Conservation (phyloP, 768 basidiomycete species). For the Podaxis sp. region DNA sequence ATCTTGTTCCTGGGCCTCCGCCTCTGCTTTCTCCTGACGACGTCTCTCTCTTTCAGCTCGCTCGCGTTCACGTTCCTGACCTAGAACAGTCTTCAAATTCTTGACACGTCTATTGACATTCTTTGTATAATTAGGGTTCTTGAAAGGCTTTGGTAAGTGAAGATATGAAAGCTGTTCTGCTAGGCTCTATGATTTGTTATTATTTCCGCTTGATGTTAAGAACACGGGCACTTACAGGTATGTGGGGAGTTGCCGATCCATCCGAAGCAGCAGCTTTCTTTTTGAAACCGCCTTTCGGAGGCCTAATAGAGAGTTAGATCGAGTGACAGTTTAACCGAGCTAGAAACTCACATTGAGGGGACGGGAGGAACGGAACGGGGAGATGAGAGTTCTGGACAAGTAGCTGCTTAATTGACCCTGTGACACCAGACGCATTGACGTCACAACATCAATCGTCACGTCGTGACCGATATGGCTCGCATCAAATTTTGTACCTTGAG, state of each 20-base stretch:
- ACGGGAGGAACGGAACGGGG: neutral
- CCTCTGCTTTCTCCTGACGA: slow-evolving; percentile 46
- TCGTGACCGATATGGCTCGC: slow-evolving; percentile 10
- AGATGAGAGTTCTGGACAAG: neutral
- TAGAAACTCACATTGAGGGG: slow-evolving; percentile 12
- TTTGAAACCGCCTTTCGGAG: slow-evolving; percentile 42
- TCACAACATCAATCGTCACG: neutral
- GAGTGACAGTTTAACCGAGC: neutral
- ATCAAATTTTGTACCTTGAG: slow-evolving; percentile 1
- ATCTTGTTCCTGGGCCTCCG: slow-evolving; percentile 18
- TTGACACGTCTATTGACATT: slow-evolving; percentile 72
- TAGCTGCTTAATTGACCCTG: neutral
- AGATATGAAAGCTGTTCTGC: slow-evolving; percentile 75
- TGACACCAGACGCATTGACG: neutral
- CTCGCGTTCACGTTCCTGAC: slow-evolving; percentile 78
- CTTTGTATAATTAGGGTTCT: slow-evolving; percentile 68
- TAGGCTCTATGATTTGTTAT: slow-evolving; percentile 45
- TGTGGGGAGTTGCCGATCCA: slow-evolving; percentile 41
- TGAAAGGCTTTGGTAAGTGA: slow-evolving; percentile 72
- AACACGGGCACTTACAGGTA: slow-evolving; percentile 30
- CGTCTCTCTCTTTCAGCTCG: slow-evolving; percentile 61
- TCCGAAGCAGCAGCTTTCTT: slow-evolving; percentile 41
- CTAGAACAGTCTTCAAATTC: slow-evolving; percentile 76
- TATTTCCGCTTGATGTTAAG: neutral
- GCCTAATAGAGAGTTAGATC: slow-evolving; percentile 27